Percentiles rank a stretch among this genome's conserved stretches.
Conservation (phyloP, 2,329 filamentous ascomycete species). For the Paecilomyces fulvus region DNA sequence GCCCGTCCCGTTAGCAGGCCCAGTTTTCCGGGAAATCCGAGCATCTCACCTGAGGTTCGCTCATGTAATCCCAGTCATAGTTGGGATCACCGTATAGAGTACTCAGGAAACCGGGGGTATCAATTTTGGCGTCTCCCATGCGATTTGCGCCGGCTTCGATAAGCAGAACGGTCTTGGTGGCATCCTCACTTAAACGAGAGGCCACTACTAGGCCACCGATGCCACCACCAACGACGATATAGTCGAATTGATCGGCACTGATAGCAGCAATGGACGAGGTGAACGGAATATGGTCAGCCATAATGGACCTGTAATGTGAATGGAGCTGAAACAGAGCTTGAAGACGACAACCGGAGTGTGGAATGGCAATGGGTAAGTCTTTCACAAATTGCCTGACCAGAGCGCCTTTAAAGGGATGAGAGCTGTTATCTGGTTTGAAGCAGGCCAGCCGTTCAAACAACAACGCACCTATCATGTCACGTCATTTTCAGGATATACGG, state of each 20-base stretch:
- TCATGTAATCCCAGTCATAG: constrained; percentile 19
- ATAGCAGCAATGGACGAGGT: background rate
- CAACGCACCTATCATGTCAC: no score
- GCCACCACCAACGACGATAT: constrained; percentile 24
- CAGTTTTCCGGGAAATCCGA: no score
- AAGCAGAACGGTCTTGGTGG: constrained; percentile 15
- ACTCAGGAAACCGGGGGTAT: constrained; percentile 12
- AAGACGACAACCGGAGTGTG: no score
- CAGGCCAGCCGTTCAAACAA: no score
- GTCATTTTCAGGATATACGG: no score
- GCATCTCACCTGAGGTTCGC: constrained; percentile 13
- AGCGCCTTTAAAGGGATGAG: no score
- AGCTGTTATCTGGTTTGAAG: no score
- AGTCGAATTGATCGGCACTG: constrained; percentile 14
- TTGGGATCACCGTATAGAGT: constrained; percentile 13
- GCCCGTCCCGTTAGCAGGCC: background rate
- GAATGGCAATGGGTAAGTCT: no score
- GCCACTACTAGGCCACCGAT: constrained; percentile 24
- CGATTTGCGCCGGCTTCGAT: constrained; percentile 20
- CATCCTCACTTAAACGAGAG: constrained; percentile 21
- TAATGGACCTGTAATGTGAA: background rate
- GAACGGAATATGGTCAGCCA: background rate
- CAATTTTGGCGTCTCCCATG: constrained; percentile 14
- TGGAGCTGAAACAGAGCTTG: no score
- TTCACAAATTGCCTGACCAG: no score